Percentiles rank a stretch among this genome's conserved stretches.
Conservation (phyloP, 495 filamentous ascomycete species). For the Recurvomyces mirabilis region DNA sequence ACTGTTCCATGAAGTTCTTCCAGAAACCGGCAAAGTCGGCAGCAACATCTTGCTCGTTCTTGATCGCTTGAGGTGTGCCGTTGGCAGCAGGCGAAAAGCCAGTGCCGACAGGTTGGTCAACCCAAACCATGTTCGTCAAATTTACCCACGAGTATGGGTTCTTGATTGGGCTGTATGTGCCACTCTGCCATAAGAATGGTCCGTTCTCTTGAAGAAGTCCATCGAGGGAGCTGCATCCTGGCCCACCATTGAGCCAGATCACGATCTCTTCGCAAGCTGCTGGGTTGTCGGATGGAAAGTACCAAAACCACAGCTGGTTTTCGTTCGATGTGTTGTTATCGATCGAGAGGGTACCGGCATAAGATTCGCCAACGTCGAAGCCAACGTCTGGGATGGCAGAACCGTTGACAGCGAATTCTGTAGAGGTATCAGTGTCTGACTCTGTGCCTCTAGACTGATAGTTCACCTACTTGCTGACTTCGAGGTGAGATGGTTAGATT, state of each 20-base stretch:
- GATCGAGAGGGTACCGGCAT: slow-evolving; percentile 66
- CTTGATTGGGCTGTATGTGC: slow-evolving; percentile 48
- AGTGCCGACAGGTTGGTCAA: slow-evolving; percentile 69
- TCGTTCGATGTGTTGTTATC: slow-evolving; percentile 40
- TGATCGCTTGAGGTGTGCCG: slow-evolving; percentile 47
- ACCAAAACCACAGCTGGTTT: slow-evolving; percentile 64
- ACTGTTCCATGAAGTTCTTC: slow-evolving; percentile 23
- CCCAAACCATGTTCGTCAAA: slow-evolving; percentile 63
- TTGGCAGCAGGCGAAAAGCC: slow-evolving; percentile 45
- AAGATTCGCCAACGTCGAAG: slow-evolving; percentile 68
- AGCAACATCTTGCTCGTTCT: slow-evolving; percentile 52
- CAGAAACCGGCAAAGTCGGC: slow-evolving; percentile 46
- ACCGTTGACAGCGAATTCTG: slow-evolving; percentile 56
- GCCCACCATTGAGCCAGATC: slow-evolving; percentile 46
- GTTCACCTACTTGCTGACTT: slow-evolving; percentile 11
- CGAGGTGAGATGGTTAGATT: slow-evolving; percentile 9
- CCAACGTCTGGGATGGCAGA: slow-evolving; percentile 56
- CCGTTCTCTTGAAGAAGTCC: slow-evolving; percentile 64
- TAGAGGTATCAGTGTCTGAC: background rate
- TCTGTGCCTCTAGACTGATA: background rate
- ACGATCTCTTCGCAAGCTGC: slow-evolving; percentile 50
- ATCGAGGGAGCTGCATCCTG: slow-evolving; percentile 57
- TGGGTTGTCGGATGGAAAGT: slow-evolving; percentile 50
- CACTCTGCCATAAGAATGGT: slow-evolving; percentile 62
- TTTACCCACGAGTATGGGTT: slow-evolving; percentile 51